phyloP scores from a whole-genome alignment of 768 basidiomycete species.

The Strobilomyces echinocephalus region DNA sequence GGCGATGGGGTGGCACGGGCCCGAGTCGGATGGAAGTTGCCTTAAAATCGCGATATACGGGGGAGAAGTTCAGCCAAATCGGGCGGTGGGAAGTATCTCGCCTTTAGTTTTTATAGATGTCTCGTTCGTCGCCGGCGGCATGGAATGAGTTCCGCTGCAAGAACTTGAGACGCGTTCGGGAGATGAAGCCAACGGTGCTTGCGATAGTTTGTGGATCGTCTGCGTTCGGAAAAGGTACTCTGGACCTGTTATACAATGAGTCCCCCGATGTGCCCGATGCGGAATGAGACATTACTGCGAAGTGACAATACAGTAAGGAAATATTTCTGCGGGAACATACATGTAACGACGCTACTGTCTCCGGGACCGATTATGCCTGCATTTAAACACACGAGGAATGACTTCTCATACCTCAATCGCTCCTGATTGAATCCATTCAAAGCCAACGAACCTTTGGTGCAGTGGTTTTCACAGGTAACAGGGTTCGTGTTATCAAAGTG shows the following conservation, averaged over 20 bases:
- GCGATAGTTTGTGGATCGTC: neutral
- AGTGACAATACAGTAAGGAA: neutral
- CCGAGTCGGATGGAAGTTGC: neutral
- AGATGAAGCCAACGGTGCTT: neutral
- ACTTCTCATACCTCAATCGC: neutral
- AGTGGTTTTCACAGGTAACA: no score
- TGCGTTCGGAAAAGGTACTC: neutral
- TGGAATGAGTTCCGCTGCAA: neutral
- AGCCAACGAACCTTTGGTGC: no score
- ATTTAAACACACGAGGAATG: neutral
- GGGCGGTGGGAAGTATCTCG: neutral
- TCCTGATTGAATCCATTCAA: neutral
- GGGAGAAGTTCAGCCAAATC: neutral
- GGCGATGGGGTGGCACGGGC: neutral
- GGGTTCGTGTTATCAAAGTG: neutral
- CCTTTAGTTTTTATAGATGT: neutral
- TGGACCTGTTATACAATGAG: no score
- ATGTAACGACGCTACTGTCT: neutral
- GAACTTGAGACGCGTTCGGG: neutral
- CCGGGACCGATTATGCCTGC: neutral
- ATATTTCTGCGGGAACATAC: neutral
- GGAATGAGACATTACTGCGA: no score
- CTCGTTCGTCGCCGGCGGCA: neutral
- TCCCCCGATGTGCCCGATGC: no score
- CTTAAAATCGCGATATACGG: neutral